Base-by-base conservation (phyloP, 371 early-diverging fungal genomes). In the Mucor ambiguus region DNA sequence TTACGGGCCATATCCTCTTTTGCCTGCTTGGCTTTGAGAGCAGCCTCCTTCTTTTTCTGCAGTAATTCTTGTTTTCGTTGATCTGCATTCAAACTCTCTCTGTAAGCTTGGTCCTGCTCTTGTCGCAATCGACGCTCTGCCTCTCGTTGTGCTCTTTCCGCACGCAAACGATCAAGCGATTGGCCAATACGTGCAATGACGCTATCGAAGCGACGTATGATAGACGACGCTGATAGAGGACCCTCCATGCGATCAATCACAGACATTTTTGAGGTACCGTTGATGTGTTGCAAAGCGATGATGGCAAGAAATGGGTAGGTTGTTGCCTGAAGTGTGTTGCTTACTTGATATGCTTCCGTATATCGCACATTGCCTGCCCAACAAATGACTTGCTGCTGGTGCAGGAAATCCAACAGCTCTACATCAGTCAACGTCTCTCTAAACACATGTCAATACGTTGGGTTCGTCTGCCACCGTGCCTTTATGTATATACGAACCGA, bases 21-120 rank as follows among this genome's bases (percentile, higher is more conserved):
- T 10, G 56, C 64, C 22, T 65, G 60, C 37, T 75, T 68, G 32
- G 81, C 83, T 8, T 62, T 52, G 12, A 24, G 58, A 35, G 75
- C 68, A 29, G 81, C 83, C 7, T 62, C 41, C 29, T 38, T 26
- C 37, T 37, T 35, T 22, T 77, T 79, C 28, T 75, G 77, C 60
- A 85, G 86, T 7, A 68, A 73, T 63, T 78, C 75, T 16, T 63
- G 44, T 26, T 73, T 93, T 73, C 92, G 92, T 54, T 89, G 90
- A 69, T 96, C 96, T 0, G 90, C 90, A 22, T 82, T 81, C 46
- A 96, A 78, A 16, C 91, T 91, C 30, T 86, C 90, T 65, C 85
- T 85, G 67, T 96, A 96, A 2, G 95, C 96, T 38, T 77, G 77
- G 60, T 95, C 95, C 76, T 96, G 96, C 69, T 94, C 91, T 73